Percentiles rank a stretch among this genome's conserved stretches.
Conservation (phyloP, 331 rosid species). For the Acacia pycnantha region DNA sequence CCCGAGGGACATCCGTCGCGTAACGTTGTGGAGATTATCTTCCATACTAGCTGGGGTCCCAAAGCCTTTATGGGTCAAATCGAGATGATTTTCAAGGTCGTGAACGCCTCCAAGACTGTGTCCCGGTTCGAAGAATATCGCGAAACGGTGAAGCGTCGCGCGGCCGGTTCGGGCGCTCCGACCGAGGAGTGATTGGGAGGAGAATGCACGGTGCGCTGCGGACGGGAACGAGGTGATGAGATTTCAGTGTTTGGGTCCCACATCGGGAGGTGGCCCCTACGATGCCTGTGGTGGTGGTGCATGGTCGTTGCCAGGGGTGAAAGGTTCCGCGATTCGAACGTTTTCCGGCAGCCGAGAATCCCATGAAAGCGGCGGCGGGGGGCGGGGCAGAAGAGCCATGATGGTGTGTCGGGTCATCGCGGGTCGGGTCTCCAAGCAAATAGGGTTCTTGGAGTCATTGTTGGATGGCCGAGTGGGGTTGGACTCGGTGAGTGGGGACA, state of each 20-base stretch:
- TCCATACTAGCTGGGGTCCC: slow-evolving; percentile 90
- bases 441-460: slow-evolving; percentile 53
- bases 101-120: slow-evolving; percentile 62
- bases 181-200: slow-evolving; percentile 54
- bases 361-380: slow-evolving; percentile 78
- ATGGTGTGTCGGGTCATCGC: slow-evolving; percentile 91
- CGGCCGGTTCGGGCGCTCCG: slow-evolving; percentile 39
- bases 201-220: slow-evolving; percentile 82
- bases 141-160: slow-evolving; percentile 55
- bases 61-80: slow-evolving; percentile 76
- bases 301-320: slow-evolving; percentile 55
- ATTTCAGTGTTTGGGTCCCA: slow-evolving; percentile 86
- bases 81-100: slow-evolving; percentile 84
- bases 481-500: slow-evolving; percentile 88
- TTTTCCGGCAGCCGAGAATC: slow-evolving; percentile 78
- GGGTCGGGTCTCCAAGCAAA: slow-evolving; percentile 79
- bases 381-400: slow-evolving; percentile 84
- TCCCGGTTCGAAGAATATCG: slow-evolving; percentile 88
- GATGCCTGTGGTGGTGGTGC: slow-evolving; percentile 43
- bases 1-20: slow-evolving; percentile 89
- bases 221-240: slow-evolving; percentile 97
- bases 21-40: slow-evolving; percentile 86
- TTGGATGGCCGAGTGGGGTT: slow-evolving; percentile 68
- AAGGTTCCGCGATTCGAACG: slow-evolving; percentile 72
- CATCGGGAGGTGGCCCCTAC: slow-evolving; percentile 48